Evolutionary conservation across 2,329 filamentous ascomycete genomes (phyloP), one percentile per base, ranked within the genome.

Genomic region (Fusarium temperatum): DNA sequence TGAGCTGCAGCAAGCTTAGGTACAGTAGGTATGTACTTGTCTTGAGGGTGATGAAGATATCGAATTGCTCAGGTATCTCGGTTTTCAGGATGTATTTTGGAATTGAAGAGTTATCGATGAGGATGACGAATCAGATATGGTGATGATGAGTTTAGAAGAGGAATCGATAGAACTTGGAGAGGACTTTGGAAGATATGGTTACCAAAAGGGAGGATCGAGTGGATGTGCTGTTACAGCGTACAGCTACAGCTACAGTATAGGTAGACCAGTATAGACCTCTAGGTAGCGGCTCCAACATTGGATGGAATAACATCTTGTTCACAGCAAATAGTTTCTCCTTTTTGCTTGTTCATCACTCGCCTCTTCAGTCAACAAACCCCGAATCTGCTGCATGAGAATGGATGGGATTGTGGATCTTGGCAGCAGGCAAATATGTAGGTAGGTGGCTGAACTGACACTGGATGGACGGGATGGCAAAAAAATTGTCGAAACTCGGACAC

Each of bases 381-480:
- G 42, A 67, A 56, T 73, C 39, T 57, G 51, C 61, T 65, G 71
- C 55, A 74, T 59, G 53, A 50, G 35, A 42, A 74, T 68, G 71
- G 63, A 74, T 70, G 61, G 48, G 53, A 32, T 47, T 60, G 50
- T 54, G 51, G 51, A 39, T 39, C 35, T 39, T 54, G 18, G 32
- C 51, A 54, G 24, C 51, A 54, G 51, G 51, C 51, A 56, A 59
- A 53, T 56, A 47, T 54, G 55, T 63, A 55, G 50, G 50, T 59
- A 53, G 47, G 55, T 55, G 67, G 60, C 56, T 59, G 41, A 63
- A 24, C 32, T 48, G 55, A 56, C 70, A 20, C 42, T 42, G 55
- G 61, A 73, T 20, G 30, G 30, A 35, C 30, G 12, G 48, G 48
- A 53, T 71, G 70, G 66, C 71, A 30, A 71, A 64, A 70, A 68